A percentile compares a stretch with the other conserved stretches of the same genome.
These are phyloP conservation scores for Yamadazyma atmosphaerica DNA, from an alignment of 1,139 yeast genomes.

Conservation along the genomic window DNA sequence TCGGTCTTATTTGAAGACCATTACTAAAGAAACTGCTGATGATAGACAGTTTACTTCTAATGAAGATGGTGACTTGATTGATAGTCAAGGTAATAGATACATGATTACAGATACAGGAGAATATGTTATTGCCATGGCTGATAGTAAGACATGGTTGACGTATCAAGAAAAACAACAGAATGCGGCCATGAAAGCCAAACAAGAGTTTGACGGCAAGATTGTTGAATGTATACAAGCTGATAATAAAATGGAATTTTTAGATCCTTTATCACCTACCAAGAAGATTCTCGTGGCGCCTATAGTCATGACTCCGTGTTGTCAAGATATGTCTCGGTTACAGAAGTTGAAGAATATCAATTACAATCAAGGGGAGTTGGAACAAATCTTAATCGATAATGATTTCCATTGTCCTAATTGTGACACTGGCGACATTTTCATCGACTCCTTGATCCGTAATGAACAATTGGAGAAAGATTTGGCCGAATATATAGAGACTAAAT, in stretches of 20 bases:
- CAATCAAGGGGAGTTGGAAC: conserved; percentile 56
- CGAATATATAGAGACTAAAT: conserved; percentile 49
- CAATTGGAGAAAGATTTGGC: conserved; percentile 56
- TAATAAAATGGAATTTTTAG: conserved; percentile 45
- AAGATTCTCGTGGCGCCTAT: conserved; percentile 65
- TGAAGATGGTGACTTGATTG: conserved; percentile 51
- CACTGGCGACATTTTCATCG: conserved; percentile 71
- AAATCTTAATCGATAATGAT: conserved; percentile 73
- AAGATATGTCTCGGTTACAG: conserved; percentile 55
- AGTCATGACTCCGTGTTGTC: conserved; percentile 87
- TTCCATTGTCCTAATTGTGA: conserved; percentile 90
- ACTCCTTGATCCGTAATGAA: conserved; percentile 62
- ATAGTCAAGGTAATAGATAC: conserved; percentile 66
- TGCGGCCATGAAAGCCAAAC: conserved; percentile 50
- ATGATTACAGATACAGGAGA: conserved; percentile 95
- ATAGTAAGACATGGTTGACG: conserved; percentile 85
- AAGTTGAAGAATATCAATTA: conserved; percentile 41
- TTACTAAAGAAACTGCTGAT: conserved; percentile 51
- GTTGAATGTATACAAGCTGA: conserved; percentile 39
- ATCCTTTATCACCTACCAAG: conserved; percentile 60
- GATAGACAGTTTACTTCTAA: conserved; percentile 50
- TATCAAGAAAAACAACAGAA: conserved; percentile 70
- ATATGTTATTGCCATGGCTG: conserved; percentile 93
- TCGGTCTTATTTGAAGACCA: conserved; percentile 82
- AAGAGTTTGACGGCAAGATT: conserved; percentile 39